Evolutionary conservation across 305 asterid genomes (phyloP).

Genomic region (Solanum hybrid): DNA sequence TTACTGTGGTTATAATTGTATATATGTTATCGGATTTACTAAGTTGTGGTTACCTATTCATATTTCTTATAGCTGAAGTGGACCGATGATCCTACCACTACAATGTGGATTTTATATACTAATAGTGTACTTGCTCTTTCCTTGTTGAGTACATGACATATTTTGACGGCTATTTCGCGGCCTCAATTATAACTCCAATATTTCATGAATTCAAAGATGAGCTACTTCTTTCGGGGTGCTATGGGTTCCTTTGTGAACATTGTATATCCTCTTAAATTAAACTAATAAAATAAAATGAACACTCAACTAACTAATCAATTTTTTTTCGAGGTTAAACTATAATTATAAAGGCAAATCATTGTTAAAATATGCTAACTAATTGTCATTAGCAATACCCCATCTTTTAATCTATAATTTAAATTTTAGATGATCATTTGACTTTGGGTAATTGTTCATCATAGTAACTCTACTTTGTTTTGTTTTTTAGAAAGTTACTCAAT

Average conservation of each 20-base stretch:
- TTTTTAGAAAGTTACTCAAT: no score
- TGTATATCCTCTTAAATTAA: background rate
- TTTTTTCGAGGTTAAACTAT: no score
- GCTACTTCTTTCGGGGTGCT: background rate
- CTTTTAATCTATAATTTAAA: no score
- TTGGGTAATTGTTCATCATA: background rate
- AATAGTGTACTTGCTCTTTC: background rate
- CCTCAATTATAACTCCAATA: background rate
- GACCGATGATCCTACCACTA: background rate
- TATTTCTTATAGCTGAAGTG: background rate
- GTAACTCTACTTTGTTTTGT: background rate
- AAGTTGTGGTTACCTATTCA: no score
- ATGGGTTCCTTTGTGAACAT: background rate
- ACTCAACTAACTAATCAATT: background rate
- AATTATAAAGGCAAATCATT: background rate
- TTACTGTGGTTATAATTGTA: no score
- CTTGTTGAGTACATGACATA: background rate
- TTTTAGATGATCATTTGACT: background rate
- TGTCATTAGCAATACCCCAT: background rate
- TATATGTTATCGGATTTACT: background rate
- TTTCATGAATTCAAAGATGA: background rate
- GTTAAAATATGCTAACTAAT: background rate
- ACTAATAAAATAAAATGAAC: background rate
- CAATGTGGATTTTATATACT: background rate
- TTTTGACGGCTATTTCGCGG: background rate